Evolutionary conservation across 1,139 yeast species (phyloP).

Genomic region (Pichia sp.): DNA sequence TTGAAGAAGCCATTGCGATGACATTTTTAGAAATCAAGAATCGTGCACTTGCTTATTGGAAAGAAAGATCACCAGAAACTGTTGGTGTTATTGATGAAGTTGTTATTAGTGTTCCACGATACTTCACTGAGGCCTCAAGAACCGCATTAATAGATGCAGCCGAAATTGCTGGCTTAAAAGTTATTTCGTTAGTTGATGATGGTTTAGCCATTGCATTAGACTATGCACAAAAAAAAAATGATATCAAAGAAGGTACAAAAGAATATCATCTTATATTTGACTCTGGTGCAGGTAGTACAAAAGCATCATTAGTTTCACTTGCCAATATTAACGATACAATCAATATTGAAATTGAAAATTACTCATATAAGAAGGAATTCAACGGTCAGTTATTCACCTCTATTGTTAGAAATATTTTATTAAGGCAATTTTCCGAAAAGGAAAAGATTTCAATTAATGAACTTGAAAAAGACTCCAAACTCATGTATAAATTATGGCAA

Average conservation of each 20-base stretch:
- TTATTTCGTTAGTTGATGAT: constrained; percentile 72
- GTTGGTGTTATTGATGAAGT: constrained; percentile 48
- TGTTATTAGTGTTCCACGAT: constrained; percentile 74
- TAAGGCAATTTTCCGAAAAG: constrained; percentile 47
- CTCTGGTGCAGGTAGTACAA: constrained; percentile 88
- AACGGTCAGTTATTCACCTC: constrained; percentile 76
- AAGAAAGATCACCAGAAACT: constrained; percentile 35
- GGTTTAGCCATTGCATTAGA: constrained; percentile 88
- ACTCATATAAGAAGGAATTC: constrained; percentile 55
- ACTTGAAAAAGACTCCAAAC: constrained; percentile 44
- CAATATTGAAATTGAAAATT: constrained; percentile 59
- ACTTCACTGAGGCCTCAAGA: constrained; percentile 58
- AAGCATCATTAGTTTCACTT: constrained; percentile 73
- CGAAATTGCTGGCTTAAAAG: constrained; percentile 59
- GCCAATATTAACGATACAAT: constrained; percentile 37
- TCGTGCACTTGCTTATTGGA: constrained; percentile 53
- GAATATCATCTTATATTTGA: constrained; percentile 75
- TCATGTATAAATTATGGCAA: constrained; percentile 64
- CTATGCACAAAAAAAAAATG: constrained; percentile 48
- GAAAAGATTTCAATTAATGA: background rate
- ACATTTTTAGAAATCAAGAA: constrained; percentile 55
- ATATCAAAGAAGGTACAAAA: constrained; percentile 32
- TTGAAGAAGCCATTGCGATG: constrained; percentile 89
- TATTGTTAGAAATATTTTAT: constrained; percentile 53
- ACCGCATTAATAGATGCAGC: constrained; percentile 68